A percentile compares a stretch with the other conserved stretches of the same genome.
Evolutionary conservation across 148 eudicot genomes (phyloP).

Genomic region (Spergularia marina): DNA sequence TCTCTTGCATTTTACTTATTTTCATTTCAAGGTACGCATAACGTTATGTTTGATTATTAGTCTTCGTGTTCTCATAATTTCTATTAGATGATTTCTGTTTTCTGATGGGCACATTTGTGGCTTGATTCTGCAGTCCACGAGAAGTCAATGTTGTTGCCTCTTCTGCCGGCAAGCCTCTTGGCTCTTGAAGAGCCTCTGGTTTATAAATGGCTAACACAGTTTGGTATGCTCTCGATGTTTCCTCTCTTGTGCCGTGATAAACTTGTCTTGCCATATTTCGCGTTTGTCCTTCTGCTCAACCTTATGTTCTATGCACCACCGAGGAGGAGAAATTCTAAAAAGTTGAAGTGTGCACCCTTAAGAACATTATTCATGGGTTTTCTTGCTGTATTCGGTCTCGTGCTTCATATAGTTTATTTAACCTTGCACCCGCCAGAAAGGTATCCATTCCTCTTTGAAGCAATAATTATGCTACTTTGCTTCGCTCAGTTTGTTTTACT

Average conservation of each 20-base stretch:
- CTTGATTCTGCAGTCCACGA: slow-evolving; percentile 66
- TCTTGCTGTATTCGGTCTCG: slow-evolving; percentile 38
- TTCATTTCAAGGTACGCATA: slow-evolving; percentile 76
- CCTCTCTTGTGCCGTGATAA: slow-evolving; percentile 77
- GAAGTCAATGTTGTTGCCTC: slow-evolving; percentile 90
- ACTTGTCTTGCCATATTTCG: slow-evolving; percentile 58
- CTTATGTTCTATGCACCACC: slow-evolving; percentile 70
- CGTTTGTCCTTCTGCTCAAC: slow-evolving; percentile 56
- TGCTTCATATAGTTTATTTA: slow-evolving; percentile 63
- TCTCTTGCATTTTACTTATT: slow-evolving; percentile 83
- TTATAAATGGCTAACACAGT: slow-evolving; percentile 66
- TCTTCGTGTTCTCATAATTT: neutral
- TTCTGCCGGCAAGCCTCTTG: slow-evolving; percentile 79
- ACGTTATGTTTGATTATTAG: neutral
- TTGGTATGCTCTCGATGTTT: slow-evolving; percentile 80
- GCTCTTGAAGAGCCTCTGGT: slow-evolving; percentile 77
- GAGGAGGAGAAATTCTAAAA: slow-evolving; percentile 22
- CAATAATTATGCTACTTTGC: slow-evolving; percentile 78
- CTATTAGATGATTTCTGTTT: neutral
- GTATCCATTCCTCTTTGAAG: slow-evolving; percentile 90
- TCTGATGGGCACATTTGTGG: neutral
- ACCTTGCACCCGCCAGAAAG: slow-evolving; percentile 57
- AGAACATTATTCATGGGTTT: slow-evolving; percentile 32
- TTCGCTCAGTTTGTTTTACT: slow-evolving; percentile 78
- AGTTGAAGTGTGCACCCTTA: slow-evolving; percentile 23